Evolutionary conservation across 2,329 filamentous ascomycete genomes (phyloP).

Genomic region (Alternaria viburni): DNA sequence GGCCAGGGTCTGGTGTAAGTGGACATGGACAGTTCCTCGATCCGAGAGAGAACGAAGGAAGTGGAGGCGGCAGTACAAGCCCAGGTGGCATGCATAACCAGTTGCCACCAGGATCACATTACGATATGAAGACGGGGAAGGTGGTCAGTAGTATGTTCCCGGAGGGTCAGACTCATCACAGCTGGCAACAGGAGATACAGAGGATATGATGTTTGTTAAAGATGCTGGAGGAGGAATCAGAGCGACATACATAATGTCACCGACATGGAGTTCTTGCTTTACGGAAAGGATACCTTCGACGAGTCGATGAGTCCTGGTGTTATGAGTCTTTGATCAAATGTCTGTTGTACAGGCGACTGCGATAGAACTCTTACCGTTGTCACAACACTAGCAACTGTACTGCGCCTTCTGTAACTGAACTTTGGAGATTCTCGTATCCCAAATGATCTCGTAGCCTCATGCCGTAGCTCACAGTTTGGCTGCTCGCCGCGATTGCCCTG

Average conservation of each 20-base stretch:
- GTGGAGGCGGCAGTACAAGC: constrained; percentile 4
- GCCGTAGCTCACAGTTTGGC: background rate
- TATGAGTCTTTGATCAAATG: background rate
- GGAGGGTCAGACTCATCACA: constrained; percentile 7
- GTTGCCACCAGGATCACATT: constrained; percentile 19
- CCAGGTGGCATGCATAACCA: background rate
- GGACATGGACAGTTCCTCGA: constrained; percentile 6
- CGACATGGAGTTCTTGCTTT: background rate
- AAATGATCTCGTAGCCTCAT: background rate
- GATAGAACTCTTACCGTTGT: background rate
- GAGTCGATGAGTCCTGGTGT: background rate
- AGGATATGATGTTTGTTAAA: constrained; percentile 2
- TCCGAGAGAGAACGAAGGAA: background rate
- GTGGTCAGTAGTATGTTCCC: constrained; percentile 23
- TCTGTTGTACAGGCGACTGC: background rate
- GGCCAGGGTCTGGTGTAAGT: background rate
- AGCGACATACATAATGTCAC: background rate
- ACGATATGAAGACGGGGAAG: constrained; percentile 22
- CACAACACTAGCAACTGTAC: background rate
- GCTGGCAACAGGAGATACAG: constrained; percentile 10
- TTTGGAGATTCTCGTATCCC: background rate
- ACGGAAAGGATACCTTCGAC: background rate
- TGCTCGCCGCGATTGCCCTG: background rate
- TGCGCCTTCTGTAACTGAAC: background rate
- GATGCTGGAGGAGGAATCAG: background rate